Conservation (phyloP, 495 filamentous ascomycete species). For the Hapsidospora chrysogenum region DNA sequence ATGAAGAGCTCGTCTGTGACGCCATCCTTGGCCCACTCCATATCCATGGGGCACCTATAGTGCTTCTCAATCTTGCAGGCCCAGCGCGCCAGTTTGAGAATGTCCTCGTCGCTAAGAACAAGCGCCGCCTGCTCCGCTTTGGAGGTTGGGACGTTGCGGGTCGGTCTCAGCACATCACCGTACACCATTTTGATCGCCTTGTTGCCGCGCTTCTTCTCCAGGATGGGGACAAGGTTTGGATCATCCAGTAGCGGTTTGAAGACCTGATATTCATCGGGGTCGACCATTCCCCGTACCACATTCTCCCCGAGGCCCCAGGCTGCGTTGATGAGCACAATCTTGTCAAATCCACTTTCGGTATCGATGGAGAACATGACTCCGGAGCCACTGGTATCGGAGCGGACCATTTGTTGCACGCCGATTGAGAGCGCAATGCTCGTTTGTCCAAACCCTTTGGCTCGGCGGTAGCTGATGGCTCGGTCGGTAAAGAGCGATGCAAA, state of each 20-base stretch:
- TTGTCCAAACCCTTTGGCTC: constrained; percentile 17
- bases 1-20: constrained; percentile 16
- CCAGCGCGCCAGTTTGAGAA: constrained; percentile 19
- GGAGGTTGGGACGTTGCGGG: constrained; percentile 19
- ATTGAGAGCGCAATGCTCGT: constrained; percentile 16
- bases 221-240: constrained; percentile 7
- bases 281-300: constrained; percentile 18
- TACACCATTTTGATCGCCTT: constrained; percentile 11
- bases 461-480: constrained; percentile 18
- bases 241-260: constrained; percentile 15
- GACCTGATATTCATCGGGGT: constrained; percentile 22
- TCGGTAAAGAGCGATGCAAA: constrained; percentile 21
- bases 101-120: constrained; percentile 15
- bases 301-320: constrained; percentile 22
- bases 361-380: constrained; percentile 23
- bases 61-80: constrained; percentile 17
- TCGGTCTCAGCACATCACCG: constrained; percentile 7
- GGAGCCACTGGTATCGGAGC: constrained; percentile 15
- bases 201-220: constrained; percentile 10
- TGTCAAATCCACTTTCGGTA: constrained; percentile 19
- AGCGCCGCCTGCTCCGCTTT: constrained; percentile 16
- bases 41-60: constrained; percentile 21
- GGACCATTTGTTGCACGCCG: constrained; percentile 21
- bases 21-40: constrained; percentile 24
- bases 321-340: constrained; percentile 20